Percentiles rank a stretch among this genome's conserved stretches.
phyloP scores from a whole-genome alignment of 2,329 filamentous ascomycete genomes.

The Chaetomiaceae sp. region DNA sequence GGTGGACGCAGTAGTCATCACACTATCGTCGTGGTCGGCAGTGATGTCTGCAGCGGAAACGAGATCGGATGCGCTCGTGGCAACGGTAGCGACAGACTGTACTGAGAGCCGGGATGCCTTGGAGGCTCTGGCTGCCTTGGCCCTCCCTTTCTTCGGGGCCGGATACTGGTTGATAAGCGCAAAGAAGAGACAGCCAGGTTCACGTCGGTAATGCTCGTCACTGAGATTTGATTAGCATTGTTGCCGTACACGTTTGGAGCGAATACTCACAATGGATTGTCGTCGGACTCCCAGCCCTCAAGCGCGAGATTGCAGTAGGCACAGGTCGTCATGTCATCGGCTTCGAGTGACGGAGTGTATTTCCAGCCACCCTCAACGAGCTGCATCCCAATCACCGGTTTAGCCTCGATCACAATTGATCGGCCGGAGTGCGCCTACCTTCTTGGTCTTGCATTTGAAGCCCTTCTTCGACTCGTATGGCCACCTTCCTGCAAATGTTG shows the following conservation, averaged over 20 bases:
- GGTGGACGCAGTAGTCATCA: slow-evolving; percentile 56
- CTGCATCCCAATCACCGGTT: slow-evolving; percentile 43
- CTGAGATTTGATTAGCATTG: slow-evolving; percentile 39
- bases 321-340: slow-evolving; percentile 85
- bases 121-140: slow-evolving; percentile 55
- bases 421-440: slow-evolving; percentile 50
- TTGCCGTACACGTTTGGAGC: neutral
- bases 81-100: slow-evolving; percentile 53
- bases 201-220: slow-evolving; percentile 79
- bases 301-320: slow-evolving; percentile 85
- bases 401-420: neutral
- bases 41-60: slow-evolving; percentile 46
- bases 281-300: slow-evolving; percentile 90
- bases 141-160: slow-evolving; percentile 52
- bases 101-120: slow-evolving; percentile 64
- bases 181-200: slow-evolving; percentile 80
- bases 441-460: slow-evolving; percentile 85
- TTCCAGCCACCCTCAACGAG: slow-evolving; percentile 92
- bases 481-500: slow-evolving; percentile 82
- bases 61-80: slow-evolving; percentile 47
- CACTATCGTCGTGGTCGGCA: slow-evolving; percentile 53
- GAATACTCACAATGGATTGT: slow-evolving; percentile 72
- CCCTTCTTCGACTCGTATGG: slow-evolving; percentile 83
- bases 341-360: slow-evolving; percentile 79
- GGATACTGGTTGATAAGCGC: slow-evolving; percentile 56